Evolutionary conservation across 306 rosid genomes (phyloP).

Genomic region (Begonia loranthoides): DNA sequence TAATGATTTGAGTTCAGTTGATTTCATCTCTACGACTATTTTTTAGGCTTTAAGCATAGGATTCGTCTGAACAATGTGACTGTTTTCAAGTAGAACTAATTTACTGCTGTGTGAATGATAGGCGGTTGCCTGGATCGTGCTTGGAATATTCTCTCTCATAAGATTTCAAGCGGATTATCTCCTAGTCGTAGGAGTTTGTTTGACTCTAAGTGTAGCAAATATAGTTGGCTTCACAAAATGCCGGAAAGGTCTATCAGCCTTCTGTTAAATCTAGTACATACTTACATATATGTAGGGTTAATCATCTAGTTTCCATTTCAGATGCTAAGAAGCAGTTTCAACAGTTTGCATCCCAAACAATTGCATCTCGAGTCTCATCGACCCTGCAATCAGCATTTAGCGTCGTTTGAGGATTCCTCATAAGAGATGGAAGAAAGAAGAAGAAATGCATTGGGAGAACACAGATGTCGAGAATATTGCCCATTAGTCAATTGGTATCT

Average conservation of each 20-base stretch:
- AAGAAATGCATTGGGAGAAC: constrained; percentile 2
- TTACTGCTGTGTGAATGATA: constrained; percentile 15
- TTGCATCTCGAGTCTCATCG: constrained; percentile 67
- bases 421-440: constrained; percentile 3
- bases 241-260: constrained; percentile 52
- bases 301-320: constrained; percentile 21
- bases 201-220: constrained; percentile 89
- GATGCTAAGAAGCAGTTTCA: constrained; percentile 93
- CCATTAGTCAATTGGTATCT: too few species aligned
- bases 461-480: background rate
- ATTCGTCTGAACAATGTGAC: background rate
- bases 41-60: background rate
- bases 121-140: constrained; percentile 72
- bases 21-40: background rate
- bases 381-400: constrained; percentile 75
- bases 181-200: constrained; percentile 87
- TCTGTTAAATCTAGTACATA: too few species aligned
- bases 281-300: too few species aligned
- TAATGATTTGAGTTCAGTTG: background rate
- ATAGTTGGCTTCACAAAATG: constrained; percentile 95
- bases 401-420: constrained; percentile 36
- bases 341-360: constrained; percentile 75
- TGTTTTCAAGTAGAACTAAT: background rate
- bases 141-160: constrained; percentile 85
- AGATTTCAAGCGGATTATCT: constrained; percentile 98